Conservation (phyloP, 2,329 filamentous ascomycete genomes). For the Monosporascus sp. region DNA sequence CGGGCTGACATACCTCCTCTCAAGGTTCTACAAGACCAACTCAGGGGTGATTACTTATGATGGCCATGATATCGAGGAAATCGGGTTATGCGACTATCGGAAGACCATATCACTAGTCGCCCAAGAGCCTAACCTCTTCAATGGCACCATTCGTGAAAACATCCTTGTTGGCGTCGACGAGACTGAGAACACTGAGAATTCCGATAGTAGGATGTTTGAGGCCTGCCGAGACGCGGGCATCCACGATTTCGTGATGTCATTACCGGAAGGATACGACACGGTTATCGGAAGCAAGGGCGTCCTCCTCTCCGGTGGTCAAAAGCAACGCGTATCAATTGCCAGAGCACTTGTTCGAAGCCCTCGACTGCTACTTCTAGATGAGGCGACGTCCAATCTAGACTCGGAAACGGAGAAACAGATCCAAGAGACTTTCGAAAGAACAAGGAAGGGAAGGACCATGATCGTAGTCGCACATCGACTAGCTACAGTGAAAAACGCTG, state of each 20-base stretch:
- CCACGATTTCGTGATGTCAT: conserved; percentile 62
- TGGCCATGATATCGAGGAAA: conserved; percentile 49
- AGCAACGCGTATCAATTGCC: conserved; percentile 68
- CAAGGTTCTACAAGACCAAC: conserved; percentile 60
- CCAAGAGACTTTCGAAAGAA: conserved; percentile 62
- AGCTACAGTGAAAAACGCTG: conserved; percentile 71
- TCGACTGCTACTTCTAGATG: conserved; percentile 61
- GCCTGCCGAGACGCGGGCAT: conserved; percentile 59
- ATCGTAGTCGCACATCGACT: conserved; percentile 73
- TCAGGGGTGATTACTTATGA: conserved; percentile 61
- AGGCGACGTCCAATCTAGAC: conserved; percentile 67
- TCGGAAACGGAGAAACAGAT: conserved; percentile 49
- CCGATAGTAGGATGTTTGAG: conserved; percentile 44
- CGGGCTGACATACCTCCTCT: conserved; percentile 2
- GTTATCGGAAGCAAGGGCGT: conserved; percentile 63
- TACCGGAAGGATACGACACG: conserved; percentile 65
- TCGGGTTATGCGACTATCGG: conserved; percentile 59
- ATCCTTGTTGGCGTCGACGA: conserved; percentile 59
- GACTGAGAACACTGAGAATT: conserved; percentile 32
- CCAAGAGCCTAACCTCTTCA: conserved; percentile 69
- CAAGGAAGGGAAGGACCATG: conserved; percentile 57
- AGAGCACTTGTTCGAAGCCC: conserved; percentile 62
- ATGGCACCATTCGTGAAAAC: conserved; percentile 58
- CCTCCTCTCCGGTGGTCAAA: conserved; percentile 62
- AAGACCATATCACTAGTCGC: conserved; percentile 63